Conservation (phyloP, 768 basidiomycete species). For the Solioccasus polychromus region DNA sequence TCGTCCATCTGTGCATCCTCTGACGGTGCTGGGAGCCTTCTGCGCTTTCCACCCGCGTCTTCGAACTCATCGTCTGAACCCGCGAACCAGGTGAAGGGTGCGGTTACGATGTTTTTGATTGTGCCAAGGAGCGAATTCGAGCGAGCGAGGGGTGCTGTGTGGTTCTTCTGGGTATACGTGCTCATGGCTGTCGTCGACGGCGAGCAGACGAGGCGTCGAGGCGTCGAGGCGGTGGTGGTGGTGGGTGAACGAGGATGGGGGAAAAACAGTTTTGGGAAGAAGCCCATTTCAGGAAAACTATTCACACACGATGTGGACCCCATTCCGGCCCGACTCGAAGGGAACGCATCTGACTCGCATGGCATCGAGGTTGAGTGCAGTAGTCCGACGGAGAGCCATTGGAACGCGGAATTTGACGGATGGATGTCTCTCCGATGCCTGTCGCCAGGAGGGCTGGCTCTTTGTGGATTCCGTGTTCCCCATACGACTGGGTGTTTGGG, state of each 20-base stretch:
- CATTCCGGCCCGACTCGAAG: no score
- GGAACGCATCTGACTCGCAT: no score
- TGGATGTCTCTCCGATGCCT: no score
- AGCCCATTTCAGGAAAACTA: no score
- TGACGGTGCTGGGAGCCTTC: slow-evolving; percentile 36
- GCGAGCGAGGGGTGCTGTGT: slow-evolving; percentile 41
- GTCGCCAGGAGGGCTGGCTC: slow-evolving; percentile 58
- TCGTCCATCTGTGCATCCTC: slow-evolving; percentile 30
- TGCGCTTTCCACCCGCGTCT: slow-evolving; percentile 54
- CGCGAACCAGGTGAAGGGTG: slow-evolving; percentile 56
- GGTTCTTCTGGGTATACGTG: slow-evolving; percentile 27
- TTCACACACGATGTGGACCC: no score
- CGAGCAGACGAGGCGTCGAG: slow-evolving; percentile 18
- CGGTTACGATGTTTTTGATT: slow-evolving; percentile 64
- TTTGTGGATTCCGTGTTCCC: slow-evolving; percentile 82
- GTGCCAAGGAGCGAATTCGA: slow-evolving; percentile 59
- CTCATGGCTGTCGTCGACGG: slow-evolving; percentile 25
- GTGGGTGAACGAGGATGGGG: slow-evolving; percentile 20
- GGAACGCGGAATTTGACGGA: slow-evolving; percentile 9
- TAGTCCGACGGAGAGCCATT: slow-evolving; percentile 1
- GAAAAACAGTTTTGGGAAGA: no score
- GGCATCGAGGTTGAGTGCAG: no score
- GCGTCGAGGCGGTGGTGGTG: slow-evolving; percentile 19
- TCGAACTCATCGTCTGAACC: slow-evolving; percentile 47
- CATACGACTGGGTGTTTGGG: slow-evolving; percentile 65